Percentiles rank a stretch among this genome's conserved stretches.
phyloP scores from a whole-genome alignment of 495 filamentous ascomycete species.

The Opeltia flavorubescens region DNA sequence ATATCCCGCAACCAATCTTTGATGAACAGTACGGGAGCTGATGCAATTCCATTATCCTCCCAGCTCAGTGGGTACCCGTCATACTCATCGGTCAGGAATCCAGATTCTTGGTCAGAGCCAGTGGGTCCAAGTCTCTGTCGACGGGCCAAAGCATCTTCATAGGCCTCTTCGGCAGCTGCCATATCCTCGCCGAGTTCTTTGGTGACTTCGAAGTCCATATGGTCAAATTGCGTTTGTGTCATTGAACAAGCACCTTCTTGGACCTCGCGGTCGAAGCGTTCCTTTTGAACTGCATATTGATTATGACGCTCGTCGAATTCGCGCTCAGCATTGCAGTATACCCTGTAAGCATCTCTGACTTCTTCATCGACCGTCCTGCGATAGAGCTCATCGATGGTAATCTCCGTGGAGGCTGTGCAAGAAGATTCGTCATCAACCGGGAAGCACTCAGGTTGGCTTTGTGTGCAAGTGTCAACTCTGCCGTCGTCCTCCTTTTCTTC shows the following conservation, averaged over 20 bases:
- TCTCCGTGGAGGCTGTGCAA: neutral
- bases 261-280: neutral
- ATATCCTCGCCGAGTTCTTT: neutral
- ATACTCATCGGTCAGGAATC: neutral
- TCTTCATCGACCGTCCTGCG: neutral
- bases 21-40: neutral
- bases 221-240: neutral
- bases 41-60: neutral
- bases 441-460: neutral
- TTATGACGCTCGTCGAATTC: slow-evolving; percentile 1
- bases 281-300: neutral
- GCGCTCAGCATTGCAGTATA: neutral
- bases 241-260: neutral
- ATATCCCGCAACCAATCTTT: slow-evolving; percentile 4
- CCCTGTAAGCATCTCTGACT: neutral
- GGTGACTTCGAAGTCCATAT: neutral
- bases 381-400: neutral
- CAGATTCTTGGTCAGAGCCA: slow-evolving; percentile 1
- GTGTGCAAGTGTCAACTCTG: too few relatives aligned
- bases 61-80: slow-evolving; percentile 3
- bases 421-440: neutral
- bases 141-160: neutral
- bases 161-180: neutral
- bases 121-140: neutral
- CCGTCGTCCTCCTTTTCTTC: slow-evolving; percentile 8